Conservation (phyloP, 1,284 basidiomycete genomes). For the Rhodofomes roseus region DNA sequence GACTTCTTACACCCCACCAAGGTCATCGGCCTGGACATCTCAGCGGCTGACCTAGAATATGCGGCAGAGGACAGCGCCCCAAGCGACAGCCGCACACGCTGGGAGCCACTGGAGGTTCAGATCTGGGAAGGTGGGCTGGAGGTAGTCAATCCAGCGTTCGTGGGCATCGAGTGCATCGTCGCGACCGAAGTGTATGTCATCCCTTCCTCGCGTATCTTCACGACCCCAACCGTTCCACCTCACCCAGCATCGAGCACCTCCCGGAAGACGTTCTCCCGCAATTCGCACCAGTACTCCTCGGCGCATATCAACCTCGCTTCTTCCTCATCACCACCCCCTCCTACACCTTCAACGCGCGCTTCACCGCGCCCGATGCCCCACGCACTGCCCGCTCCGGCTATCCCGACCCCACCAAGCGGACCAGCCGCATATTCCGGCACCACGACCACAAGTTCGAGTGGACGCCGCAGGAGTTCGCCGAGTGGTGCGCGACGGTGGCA, state of each 20-base stretch:
- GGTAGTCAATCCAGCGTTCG: conserved; percentile 70
- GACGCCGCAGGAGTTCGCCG: conserved; percentile 76
- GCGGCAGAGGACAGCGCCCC: conserved; percentile 46
- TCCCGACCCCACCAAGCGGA: conserved; percentile 73
- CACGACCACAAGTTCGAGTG: conserved; percentile 93
- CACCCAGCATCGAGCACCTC: conserved; percentile 82
- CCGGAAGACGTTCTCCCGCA: conserved; percentile 62
- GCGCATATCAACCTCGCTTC: conserved; percentile 76
- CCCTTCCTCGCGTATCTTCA: not conserved
- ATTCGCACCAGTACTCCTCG: conserved; percentile 82
- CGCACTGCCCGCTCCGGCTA: conserved; percentile 49
- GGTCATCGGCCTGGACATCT: conserved; percentile 71
- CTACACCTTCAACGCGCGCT: conserved; percentile 86
- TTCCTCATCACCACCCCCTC: conserved; percentile 89
- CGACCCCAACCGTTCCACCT: not conserved
- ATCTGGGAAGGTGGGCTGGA: conserved; percentile 85
- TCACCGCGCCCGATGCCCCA: conserved; percentile 59
- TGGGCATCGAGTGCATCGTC: conserved; percentile 79
- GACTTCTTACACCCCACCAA: conserved; percentile 54
- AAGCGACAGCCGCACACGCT: conserved; percentile 40
- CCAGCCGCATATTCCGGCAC: conserved; percentile 73
- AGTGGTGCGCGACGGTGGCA: conserved; percentile 66
- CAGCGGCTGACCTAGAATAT: conserved; percentile 43
- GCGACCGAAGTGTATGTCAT: conserved; percentile 77
- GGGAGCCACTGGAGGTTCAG: conserved; percentile 71